Evolutionary conservation across 1,284 basidiomycete genomes (phyloP), one percentile per base, ranked within the genome.

Genomic region (Pseudozyma flocculosa): DNA sequence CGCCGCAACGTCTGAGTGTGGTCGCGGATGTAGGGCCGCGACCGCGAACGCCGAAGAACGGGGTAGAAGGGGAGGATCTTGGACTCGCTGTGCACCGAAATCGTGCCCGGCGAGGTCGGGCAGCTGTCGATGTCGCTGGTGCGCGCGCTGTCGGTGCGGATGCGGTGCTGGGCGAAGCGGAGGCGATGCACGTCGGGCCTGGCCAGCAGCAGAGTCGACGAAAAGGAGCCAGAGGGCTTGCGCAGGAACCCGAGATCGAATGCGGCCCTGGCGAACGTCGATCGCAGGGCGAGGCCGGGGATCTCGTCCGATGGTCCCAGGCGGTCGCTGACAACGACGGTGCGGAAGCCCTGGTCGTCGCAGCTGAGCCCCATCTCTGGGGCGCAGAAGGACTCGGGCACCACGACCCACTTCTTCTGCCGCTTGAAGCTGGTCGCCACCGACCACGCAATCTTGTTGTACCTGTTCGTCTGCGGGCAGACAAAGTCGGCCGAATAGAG

Each of bases 371-470:
- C 7, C 2, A 50, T 42, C 18, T 36, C 9, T n/a, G n/a, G n/a
- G 10, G 24, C 24, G 36, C 56, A 50, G 32, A 50, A 48, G 17
- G 50, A 45, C 24, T 59, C 57, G 40, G 63, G 63, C 18, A 59
- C 64, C 2, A 72, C 63, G 34, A 74, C 58, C 72, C 70, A 74
- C 50, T 71, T 72, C 23, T 68, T 61, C 37, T 54, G 54, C 7
- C 54, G 49, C 38, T 62, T 55, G 3, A 52, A 61, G 21, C 49
- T 63, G 22, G 69, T 52, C 2, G 69, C 69, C 0, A 72, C 57
- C 30, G 53, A 50, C 70, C 72, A 70, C 18, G 62, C 48, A 36
- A 61, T 55, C 26, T 44, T 55, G 37, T 50, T 52, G n/a, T 54
- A 54, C 13, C 53, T 53, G 7, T 55, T 59, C 39, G 50, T 29